A percentile compares a stretch with the other conserved stretches of the same genome.
These are phyloP conservation scores for Conringia planisiliqua DNA, from an alignment of 345 rosid species.

Conservation along the genomic window DNA sequence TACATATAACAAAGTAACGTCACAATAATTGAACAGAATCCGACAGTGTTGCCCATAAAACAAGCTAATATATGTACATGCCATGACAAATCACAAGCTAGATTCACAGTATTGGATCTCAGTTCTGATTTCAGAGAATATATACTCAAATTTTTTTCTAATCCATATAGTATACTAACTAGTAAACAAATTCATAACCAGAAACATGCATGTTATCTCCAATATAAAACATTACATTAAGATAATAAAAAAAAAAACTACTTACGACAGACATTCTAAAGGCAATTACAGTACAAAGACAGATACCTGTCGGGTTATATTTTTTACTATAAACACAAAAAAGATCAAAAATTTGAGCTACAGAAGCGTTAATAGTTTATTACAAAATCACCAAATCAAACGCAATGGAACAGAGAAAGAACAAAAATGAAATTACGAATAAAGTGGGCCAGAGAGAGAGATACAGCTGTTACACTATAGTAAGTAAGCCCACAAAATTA, in stretches of 20 bases:
- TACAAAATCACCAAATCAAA: slow-evolving; percentile 6
- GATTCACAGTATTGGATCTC: neutral
- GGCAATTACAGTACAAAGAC: neutral
- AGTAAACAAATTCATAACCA: neutral
- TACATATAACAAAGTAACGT: neutral
- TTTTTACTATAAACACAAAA: neutral
- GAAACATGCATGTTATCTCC: neutral
- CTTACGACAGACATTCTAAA: slow-evolving; percentile 11
- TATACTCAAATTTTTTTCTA: neutral
- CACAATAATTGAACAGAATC: slow-evolving; percentile 14
- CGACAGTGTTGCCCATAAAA: slow-evolving; percentile 18
- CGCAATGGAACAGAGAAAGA: neutral
- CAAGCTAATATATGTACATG: slow-evolving; percentile 9
- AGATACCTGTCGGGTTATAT: slow-evolving; percentile 18
- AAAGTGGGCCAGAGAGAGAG: slow-evolving; percentile 16
- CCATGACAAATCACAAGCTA: neutral
- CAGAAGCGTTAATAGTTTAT: neutral
- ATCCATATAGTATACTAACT: neutral
- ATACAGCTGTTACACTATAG: slow-evolving; percentile 10
- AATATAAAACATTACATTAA: neutral
- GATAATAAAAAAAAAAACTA: neutral
- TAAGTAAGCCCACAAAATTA: slow-evolving; percentile 1
- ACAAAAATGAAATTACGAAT: neutral
- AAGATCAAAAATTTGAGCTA: slow-evolving; percentile 13
- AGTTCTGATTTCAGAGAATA: neutral